A percentile compares a stretch with the other conserved stretches of the same genome.
These are phyloP conservation scores for Lyophyllum shimeji DNA, from an alignment of 768 basidiomycete genomes.

Conservation along the genomic window DNA sequence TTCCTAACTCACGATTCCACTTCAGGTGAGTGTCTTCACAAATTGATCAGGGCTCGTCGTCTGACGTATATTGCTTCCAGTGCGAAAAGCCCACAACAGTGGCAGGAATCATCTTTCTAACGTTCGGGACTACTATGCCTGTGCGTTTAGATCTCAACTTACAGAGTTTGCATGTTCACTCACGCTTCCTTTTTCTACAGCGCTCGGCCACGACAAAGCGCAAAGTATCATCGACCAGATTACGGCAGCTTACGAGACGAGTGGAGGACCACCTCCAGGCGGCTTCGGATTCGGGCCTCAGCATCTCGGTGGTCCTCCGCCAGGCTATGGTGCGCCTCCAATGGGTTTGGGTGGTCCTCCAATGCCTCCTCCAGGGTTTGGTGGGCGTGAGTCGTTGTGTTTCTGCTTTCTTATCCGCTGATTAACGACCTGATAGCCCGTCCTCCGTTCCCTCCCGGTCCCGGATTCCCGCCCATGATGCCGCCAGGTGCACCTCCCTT, in stretches of 20 bases:
- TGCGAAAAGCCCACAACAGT: slow-evolving; percentile 97
- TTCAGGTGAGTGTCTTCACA: slow-evolving; percentile 56
- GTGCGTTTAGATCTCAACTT: slow-evolving; percentile 43
- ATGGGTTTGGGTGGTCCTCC: slow-evolving; percentile 43
- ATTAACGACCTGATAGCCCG: slow-evolving; percentile 39
- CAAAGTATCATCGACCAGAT: slow-evolving; percentile 99
- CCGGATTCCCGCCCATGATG: slow-evolving; percentile 53
- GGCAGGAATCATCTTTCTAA: slow-evolving; percentile 97
- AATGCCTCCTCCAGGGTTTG: slow-evolving; percentile 54
- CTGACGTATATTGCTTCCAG: slow-evolving; percentile 39
- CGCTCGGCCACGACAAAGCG: slow-evolving; percentile 93
- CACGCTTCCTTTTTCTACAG: slow-evolving; percentile 34
- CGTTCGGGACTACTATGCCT: slow-evolving; percentile 96
- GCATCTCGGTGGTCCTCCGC: slow-evolving; percentile 63
- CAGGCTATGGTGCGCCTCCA: slow-evolving; percentile 45
- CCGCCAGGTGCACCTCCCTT: slow-evolving; percentile 66
- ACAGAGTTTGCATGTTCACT: background rate
- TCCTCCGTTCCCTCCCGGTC: slow-evolving; percentile 72
- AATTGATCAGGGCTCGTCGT: background rate
- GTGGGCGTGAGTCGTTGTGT: slow-evolving; percentile 41
- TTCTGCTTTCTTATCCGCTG: background rate
- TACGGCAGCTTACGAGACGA: slow-evolving; percentile 87
- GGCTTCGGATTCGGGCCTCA: slow-evolving; percentile 87
- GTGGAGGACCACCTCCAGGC: slow-evolving; percentile 82
- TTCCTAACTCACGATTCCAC: slow-evolving; percentile 94